Base-by-base conservation (phyloP, 1,284 basidiomycete species). In the Trametes hirsuta region DNA sequence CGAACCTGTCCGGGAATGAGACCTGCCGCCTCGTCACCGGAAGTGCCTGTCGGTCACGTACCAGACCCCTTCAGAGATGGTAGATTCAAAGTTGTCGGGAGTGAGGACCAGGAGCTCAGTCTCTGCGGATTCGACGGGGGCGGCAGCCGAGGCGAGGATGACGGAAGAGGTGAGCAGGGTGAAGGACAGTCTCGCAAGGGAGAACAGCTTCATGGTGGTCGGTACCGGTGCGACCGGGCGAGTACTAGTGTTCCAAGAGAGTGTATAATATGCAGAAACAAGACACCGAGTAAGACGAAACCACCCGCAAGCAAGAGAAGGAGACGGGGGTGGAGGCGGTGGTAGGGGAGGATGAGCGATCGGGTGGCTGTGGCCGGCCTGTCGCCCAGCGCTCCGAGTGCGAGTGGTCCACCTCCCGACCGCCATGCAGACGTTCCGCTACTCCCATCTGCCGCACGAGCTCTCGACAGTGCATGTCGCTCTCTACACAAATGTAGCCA, bases 31-130 rank as follows among this genome's bases (percentile, higher is more conserved):
- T 6, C 25, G 18, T 6, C 15, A 18, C 18, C 36, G 30, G 30
- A 30, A 30, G 11, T 6, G 15, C 6, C 4, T 12, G 24, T 14
- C 22, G 15, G 44, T 8, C n/a, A 34, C 12, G 70, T 57, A 87
- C 91, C 91, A 94, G n/a, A 88, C 75, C 6, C 93, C 93, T 0
- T 79, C 68, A 0, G 83, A 70, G 6, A 85, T 81, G 1, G 83
- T 81, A 3, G 76, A 61, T 15, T 82, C 75, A 73, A 94, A 94
- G 64, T 84, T 85, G 53, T 86, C 84, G 1, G 87, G 85, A 0
- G 84, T 89, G 58, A 94, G 76, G 5, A 72, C 71, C 4, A 63
- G 51, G 22, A 74, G 69, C 36, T 69, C 65, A 3, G 58, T 58
- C 21, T 74, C 71, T 5, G 71, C 65, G 12, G 75, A 74, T 55